A percentile compares a stretch with the other conserved stretches of the same genome.
Evolutionary conservation across 2,329 filamentous ascomycete species (phyloP).

Genomic region (Zasmidium cellare): DNA sequence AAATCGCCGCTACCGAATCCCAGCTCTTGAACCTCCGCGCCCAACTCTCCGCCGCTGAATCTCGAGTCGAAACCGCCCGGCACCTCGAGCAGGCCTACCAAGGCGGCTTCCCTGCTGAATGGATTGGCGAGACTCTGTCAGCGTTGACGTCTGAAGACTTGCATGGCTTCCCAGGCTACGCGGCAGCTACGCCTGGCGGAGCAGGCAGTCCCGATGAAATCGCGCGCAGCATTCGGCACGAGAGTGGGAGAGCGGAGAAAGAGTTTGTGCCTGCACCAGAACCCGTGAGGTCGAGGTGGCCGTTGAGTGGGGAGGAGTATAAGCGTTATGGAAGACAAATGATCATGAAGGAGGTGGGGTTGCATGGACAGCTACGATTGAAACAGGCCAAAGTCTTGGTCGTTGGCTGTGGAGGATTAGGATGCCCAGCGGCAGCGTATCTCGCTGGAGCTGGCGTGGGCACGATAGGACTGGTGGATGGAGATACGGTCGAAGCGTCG

Average conservation of each 20-base stretch:
- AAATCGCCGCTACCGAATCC: conserved; percentile 44
- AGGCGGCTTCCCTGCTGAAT: conserved; percentile 44
- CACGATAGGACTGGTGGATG: conserved; percentile 80
- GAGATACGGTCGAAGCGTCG: conserved; percentile 81
- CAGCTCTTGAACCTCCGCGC: conserved; percentile 41
- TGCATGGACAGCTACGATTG: conserved; percentile 75
- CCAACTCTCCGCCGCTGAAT: conserved; percentile 45
- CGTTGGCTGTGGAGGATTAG: conserved; percentile 84
- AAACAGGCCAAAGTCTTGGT: conserved; percentile 72
- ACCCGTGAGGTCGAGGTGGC: conserved; percentile 55
- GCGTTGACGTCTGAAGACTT: conserved; percentile 29
- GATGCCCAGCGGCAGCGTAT: conserved; percentile 91
- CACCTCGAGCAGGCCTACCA: conserved; percentile 32
- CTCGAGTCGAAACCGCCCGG: conserved; percentile 27
- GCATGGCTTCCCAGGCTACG: conserved; percentile 14
- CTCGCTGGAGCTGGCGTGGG: conserved; percentile 87
- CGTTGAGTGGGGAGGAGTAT: conserved; percentile 72
- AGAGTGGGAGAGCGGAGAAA: conserved; percentile 14
- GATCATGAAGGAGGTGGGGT: conserved; percentile 78
- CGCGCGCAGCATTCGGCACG: conserved; percentile 23
- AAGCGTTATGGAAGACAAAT: conserved; percentile 86
- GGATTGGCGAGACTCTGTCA: conserved; percentile 43
- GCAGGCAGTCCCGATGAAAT: conserved; percentile 16
- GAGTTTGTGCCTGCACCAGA: conserved; percentile 17
- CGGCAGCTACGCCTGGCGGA: background rate